Percentiles rank a stretch among this genome's conserved stretches.
These are phyloP conservation scores for Candida arabinofermentans DNA, from an alignment of 805 yeast species.

Conservation along the genomic window DNA sequence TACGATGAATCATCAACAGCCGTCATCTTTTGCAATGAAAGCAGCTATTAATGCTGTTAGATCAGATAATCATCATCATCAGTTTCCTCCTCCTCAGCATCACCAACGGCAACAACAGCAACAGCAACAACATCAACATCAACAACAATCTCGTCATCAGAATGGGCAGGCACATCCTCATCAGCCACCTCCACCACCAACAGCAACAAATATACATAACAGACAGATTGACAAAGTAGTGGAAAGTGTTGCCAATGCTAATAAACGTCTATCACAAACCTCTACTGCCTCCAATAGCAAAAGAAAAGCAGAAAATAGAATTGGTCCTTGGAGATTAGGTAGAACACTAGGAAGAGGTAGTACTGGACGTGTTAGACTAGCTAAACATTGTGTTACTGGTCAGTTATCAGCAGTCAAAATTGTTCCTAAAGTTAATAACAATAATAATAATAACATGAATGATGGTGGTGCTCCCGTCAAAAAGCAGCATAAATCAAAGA, in stretches of 20 bases:
- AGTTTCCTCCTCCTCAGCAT: background rate
- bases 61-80: background rate
- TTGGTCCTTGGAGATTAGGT: slow-evolving; percentile 84
- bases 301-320: slow-evolving; percentile 37
- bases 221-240: slow-evolving; percentile 43
- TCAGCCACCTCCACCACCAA: background rate
- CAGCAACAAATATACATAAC: background rate
- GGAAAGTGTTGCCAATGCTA: slow-evolving; percentile 34
- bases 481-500: slow-evolving; percentile 20
- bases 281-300: slow-evolving; percentile 35
- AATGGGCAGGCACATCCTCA: no score
- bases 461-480: slow-evolving; percentile 21
- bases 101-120: slow-evolving; percentile 1
- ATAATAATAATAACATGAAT: slow-evolving; percentile 15
- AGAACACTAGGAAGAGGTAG: slow-evolving; percentile 80
- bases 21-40: slow-evolving; percentile 22
- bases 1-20: slow-evolving; percentile 6
- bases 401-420: slow-evolving; percentile 82
- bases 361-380: slow-evolving; percentile 74
- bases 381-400: slow-evolving; percentile 65
- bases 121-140: slow-evolving; percentile 4
- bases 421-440: slow-evolving; percentile 53
- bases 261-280: slow-evolving; percentile 36
- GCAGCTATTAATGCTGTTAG: slow-evolving; percentile 23
- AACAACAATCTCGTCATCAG: background rate